Percentiles rank a stretch among this genome's conserved stretches.
These are phyloP conservation scores for Trichophyton simii DNA, from an alignment of 2,329 filamentous ascomycete species.

Conservation along the genomic window DNA sequence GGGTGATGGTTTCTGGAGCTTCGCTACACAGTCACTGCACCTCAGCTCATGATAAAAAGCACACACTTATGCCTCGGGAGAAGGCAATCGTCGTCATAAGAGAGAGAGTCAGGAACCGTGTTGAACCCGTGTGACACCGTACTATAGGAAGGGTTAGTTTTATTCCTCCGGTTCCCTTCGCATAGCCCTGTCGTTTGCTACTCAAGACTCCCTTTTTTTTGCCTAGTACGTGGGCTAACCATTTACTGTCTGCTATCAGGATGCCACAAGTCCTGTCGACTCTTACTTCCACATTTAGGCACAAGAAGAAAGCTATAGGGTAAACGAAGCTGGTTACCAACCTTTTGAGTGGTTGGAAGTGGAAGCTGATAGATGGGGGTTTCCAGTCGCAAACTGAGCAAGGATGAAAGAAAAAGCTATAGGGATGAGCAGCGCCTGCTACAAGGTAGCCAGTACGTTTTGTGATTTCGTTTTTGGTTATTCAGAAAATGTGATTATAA, in stretches of 20 bases:
- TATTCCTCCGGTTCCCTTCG: background rate
- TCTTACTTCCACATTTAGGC: background rate
- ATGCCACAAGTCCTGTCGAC: background rate
- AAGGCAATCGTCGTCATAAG: background rate
- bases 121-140: background rate
- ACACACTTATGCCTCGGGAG: background rate
- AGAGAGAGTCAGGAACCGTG: background rate
- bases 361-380: slow-evolving; percentile 2
- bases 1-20: background rate
- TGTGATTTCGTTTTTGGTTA: background rate
- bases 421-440: slow-evolving; percentile 3
- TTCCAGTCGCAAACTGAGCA: background rate
- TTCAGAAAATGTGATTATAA: background rate
- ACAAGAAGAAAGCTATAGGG: background rate
- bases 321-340: background rate
- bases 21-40: background rate
- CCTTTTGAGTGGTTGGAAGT: background rate
- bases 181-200: background rate
- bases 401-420: background rate
- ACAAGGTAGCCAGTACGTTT: background rate
- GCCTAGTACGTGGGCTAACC: background rate
- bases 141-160: background rate
- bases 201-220: background rate
- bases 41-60: background rate
- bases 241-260: background rate